Base-by-base conservation (phyloP, 768 basidiomycete species). In the Trametes meyenii region DNA sequence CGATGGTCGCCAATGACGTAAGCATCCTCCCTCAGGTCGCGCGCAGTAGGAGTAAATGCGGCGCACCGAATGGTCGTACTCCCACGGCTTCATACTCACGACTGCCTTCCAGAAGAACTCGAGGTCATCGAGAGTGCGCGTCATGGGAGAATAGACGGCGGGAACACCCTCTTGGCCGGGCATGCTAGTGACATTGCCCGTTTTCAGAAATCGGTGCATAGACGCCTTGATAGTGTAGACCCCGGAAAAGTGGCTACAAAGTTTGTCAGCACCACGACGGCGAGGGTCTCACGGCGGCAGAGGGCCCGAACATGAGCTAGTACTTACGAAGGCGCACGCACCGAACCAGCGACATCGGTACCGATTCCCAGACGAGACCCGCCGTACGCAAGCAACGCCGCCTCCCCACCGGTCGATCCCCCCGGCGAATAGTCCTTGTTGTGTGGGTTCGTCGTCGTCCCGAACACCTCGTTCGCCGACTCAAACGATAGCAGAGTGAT, bases 331-430 rank as follows among this genome's bases (percentile, higher is more conserved):
- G 83, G 83, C 46, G 78, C 74, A 40, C 83, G 75, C 7, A 81
- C 74, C 1, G 79, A 80, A 5, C 84, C 84, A 0, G 82, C 83
- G 26, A 83, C 72, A 58, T 84, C 83, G 4, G 82, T 78, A 2
- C 79, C 74, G n/a, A 83, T 73, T 33, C 81, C 83, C 55, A 84
- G 68, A 11, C 79, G 71, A 2, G 74, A 72, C 2, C 83, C 83
- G 11, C 77, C 77, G 35, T 73, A 69, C 0, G 83, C 83, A 5
- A 84, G 67, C 12, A 84, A 72, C 5, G 83, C 81, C 1, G 75
- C 78, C 46, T 82, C 83, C 1, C 83, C 83, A 12, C 83, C 83
- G 0, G 79, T 80, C 0, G 81, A 83, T 12, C 81, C 83, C 0
- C 83, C 83, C 5, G 76, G 74, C 2, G 66, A 64, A 55, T 74